These are phyloP conservation scores for Penicillium psychrosexuale DNA, from an alignment of 2,329 filamentous ascomycete species.

Conservation along the genomic window DNA sequence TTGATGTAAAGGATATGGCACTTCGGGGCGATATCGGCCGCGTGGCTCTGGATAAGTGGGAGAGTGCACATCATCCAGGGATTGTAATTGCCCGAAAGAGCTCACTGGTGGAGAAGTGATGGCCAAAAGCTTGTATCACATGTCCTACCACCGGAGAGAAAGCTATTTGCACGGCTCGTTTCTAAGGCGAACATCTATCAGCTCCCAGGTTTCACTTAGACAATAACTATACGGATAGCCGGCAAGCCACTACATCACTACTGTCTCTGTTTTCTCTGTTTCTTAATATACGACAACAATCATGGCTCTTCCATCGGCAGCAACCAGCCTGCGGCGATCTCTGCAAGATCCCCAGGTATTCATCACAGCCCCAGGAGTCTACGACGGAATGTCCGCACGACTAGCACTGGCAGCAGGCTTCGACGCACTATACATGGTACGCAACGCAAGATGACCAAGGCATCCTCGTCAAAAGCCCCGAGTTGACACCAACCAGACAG, in stretches of 20 bases:
- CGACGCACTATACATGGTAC: slow-evolving; percentile 52
- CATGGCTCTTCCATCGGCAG: slow-evolving; percentile 28
- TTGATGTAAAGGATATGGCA: slow-evolving; percentile 1
- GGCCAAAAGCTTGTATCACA: slow-evolving; percentile 10
- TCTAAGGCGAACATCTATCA: not conserved
- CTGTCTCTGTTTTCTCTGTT: too few relatives aligned
- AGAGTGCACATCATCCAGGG: slow-evolving; percentile 15
- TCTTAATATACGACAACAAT: not conserved
- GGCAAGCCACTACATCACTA: not conserved
- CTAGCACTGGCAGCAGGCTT: slow-evolving; percentile 50
- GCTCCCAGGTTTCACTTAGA: not conserved
- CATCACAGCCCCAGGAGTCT: slow-evolving; percentile 50
- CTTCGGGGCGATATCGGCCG: slow-evolving; percentile 19
- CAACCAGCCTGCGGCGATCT: slow-evolving; percentile 33
- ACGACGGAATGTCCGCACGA: slow-evolving; percentile 51
- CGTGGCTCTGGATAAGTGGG: slow-evolving; percentile 14
- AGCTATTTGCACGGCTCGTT: not conserved
- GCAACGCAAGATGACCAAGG: not conserved
- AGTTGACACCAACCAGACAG: slow-evolving; percentile 39
- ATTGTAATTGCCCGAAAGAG: slow-evolving; percentile 1
- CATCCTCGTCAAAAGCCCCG: not conserved
- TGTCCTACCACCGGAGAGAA: not conserved
- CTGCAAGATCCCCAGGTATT: slow-evolving; percentile 37
- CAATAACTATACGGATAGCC: not conserved
- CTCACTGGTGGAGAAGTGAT: slow-evolving; percentile 12